Evolutionary conservation across 2,329 filamentous ascomycete species (phyloP), one percentile per base, ranked within the genome.

Genomic region (Pseudopithomyces chartarum): DNA sequence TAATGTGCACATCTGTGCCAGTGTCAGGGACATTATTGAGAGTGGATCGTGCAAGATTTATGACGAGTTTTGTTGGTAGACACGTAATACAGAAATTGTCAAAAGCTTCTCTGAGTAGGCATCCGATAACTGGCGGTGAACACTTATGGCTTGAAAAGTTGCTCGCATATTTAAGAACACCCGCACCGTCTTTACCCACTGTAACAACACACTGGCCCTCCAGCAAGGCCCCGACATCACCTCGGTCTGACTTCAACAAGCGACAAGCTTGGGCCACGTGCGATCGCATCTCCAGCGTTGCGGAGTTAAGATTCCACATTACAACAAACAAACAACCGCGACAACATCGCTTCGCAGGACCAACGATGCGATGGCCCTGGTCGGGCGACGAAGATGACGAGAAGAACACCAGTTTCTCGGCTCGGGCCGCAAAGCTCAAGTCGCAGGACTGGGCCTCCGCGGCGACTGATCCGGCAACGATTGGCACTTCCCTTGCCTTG

Each of bases 401-500:
- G 58, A 64, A 64, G 63, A 70, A 52, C 57, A 56, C 52, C 26
- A 49, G 55, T 33, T 83, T 78, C 79, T 54, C 59, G 39, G 82
- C 58, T 76, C 83, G 68, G 78, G 71, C 65, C 62, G 71, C 69
- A 63, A 62, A 48, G 53, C 68, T 67, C 61, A 78, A 66, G 67
- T 74, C 76, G 52, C 57, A 59, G 38, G 62, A 68, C 70, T 87
- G 85, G 84, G 67, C 79, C 34, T 85, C 78, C 29, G 81, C 83
- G 57, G 84, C 83, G 70, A 80, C 77, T 50, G 82, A 85, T 60
- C 84, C 84, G 6, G 76, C 79, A 61, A 84, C 80, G 58, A 78
- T 86, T 73, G 75, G 84, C 47, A 80, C 81, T 22, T 83, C 84
- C 2, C 64, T 84, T 32, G 71, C 85, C 22, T 80, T 85, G 42